A percentile compares a stretch with the other conserved stretches of the same genome.
phyloP scores from a whole-genome alignment of 192 early-diverging fungal species.

The Endogone sp. region DNA sequence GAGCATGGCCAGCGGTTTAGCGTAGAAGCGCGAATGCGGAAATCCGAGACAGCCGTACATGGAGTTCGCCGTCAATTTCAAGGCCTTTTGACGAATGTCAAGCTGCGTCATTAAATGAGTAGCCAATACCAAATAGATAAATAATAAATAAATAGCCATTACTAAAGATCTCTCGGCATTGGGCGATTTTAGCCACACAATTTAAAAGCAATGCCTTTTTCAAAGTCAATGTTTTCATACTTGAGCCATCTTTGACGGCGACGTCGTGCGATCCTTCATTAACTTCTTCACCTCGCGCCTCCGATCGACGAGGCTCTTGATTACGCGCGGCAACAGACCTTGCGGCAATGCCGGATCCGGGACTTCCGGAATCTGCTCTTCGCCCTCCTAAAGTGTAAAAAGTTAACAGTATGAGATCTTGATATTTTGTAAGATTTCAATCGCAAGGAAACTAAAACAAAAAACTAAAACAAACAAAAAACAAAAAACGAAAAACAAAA shows the following conservation, averaged over 20 bases:
- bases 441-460: too few relatives aligned
- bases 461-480: too few relatives aligned
- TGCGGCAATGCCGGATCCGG: conserved; percentile 60
- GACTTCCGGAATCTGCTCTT: conserved; percentile 68
- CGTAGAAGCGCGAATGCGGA: conserved; percentile 88
- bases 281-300: conserved; percentile 85
- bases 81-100: conserved; percentile 89
- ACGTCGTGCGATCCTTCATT: conserved; percentile 70
- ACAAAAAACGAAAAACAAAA: too few relatives aligned
- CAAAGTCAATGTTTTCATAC: conserved; percentile 22
- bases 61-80: conserved; percentile 97
- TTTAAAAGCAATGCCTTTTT: conserved; percentile 19
- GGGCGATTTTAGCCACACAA: conserved; percentile 4
- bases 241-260: conserved; percentile 46
- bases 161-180: background rate
- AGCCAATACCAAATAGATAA: background rate
- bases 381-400: conserved; percentile 21
- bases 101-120: conserved; percentile 42
- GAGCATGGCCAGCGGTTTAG: conserved; percentile 96
- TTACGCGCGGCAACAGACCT: conserved; percentile 85
- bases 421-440: background rate
- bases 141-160: background rate
- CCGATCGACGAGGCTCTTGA: conserved; percentile 86
- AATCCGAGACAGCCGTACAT: conserved; percentile 99
- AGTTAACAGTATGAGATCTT: background rate